Evolutionary conservation across 345 rosid genomes (phyloP), one percentile per base, ranked within the genome.

Genomic region (Eucalyptus viminalis): DNA sequence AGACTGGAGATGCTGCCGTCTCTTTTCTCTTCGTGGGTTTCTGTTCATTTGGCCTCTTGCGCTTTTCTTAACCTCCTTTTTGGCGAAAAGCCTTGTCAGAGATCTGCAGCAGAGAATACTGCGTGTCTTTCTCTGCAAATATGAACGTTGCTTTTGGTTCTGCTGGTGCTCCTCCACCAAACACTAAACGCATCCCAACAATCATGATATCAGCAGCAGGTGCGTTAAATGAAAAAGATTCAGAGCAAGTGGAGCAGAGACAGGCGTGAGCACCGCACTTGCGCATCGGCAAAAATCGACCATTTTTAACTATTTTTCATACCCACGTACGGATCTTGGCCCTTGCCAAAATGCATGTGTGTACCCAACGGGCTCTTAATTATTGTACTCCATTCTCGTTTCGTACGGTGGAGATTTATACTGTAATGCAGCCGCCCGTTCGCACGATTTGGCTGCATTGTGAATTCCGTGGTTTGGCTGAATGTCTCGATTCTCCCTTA

Each of bases 101-200:
- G 80, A 87, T 65, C 49, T 87, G 51, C 56, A 58, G 51, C 56
- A 58, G 80, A 11, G 50, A 11, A n/a, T 53, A 24, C 62, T 56
- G 62, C 62, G 1, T 0, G 62, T 31, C 14, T 44, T 43, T 9
- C 81, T 86, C 90, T 89, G 90, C 90, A 50, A 89, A 86, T 89
- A 53, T 86, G 90, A 89, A 89, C 88, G 90, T 86, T 89, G 88
- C 69, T 54, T 86, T 86, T 62, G 51, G 45, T 14, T 6, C 27
- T 14, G 58, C 25, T 0, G 27, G 31, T n/a, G 72, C 60, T 17
- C n/a, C 83, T 29, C 86, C 44, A 34, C 19, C 19, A 67, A 67
- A 8, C 19, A 8, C 17, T 14, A 29, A 4, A 49, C 31, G 0
- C 76, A 29, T 45, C 65, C 29, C 24, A 40, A 53, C 67, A 24